Evolutionary conservation across 2,329 filamentous ascomycete species (phyloP), one percentile per base, ranked within the genome.

Genomic region (Corinectria fuckeliana): DNA sequence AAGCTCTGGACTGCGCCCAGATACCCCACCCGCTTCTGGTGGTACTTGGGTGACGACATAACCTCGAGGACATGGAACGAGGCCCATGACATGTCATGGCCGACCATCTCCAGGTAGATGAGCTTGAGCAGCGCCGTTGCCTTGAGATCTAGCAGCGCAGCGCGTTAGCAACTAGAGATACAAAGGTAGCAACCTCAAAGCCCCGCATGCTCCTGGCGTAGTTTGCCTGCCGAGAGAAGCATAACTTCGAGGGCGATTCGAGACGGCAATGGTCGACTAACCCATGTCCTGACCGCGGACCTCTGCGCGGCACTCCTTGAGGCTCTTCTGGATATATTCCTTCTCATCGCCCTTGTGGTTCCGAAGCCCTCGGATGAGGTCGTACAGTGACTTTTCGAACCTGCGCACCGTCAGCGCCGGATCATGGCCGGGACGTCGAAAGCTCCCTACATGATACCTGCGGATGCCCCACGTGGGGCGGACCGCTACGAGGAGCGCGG

Each of bases 311-410:
- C 95, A 99, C 91, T 99, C 95, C 81, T 93, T 93, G 74, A 98
- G 81, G 72, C 90, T 93, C 76, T 92, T 90, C 74, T 96, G 91
- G 60, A 99, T 96, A 77, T 98, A 99, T 74, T 96, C 92, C 76
- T 90, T 91, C 80, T 99, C 95, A 73, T 89, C 91, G 70, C 94
- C 94, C 78, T 97, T 97, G 81, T 98, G 93, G 75, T 94, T 95
- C 67, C 95, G 90, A 74, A 99, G 82, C 71, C 95, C 95, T 78
- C 93, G 88, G 72, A 99, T 99, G 82, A 99, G 93, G 87, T 98
- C 94, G 79, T 97, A 97, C 18, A 99, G 87, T 39, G 95, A 97
- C 80, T 99, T 99, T 78, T 99, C 95, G 81, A 99, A 99, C 95
- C 93, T 98, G 58, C 62, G 57, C 59, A 60, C n/a, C 30, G 67